Percentiles rank a stretch among this genome's conserved stretches.
Conservation (phyloP, 179 eudicot species). For the Spergularia azorica region DNA sequence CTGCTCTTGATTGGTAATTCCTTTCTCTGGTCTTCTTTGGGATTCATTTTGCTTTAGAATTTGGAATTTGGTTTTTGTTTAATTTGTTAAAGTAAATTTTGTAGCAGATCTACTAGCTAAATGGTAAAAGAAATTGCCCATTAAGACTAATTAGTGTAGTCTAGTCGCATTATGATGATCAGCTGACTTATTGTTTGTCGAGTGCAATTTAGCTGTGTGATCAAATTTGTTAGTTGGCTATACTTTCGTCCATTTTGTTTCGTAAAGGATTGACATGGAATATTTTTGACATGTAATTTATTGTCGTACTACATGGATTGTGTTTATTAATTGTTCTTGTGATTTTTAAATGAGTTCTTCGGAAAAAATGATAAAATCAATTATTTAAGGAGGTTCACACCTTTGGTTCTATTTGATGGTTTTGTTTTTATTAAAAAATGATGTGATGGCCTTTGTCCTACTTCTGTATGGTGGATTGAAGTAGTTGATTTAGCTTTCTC, state of each 20-base stretch:
- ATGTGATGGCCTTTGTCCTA: not conserved
- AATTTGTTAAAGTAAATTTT: not conserved
- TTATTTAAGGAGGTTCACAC: not conserved
- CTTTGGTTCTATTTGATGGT: not conserved
- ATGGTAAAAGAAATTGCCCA: not conserved
- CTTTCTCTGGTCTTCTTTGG: not conserved
- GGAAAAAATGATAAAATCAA: not conserved
- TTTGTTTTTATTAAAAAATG: not conserved
- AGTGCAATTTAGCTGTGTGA: constrained; percentile 4
- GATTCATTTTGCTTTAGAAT: too few relatives aligned
- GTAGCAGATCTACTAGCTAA: not conserved
- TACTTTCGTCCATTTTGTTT: not conserved
- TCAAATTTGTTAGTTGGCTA: constrained; percentile 7
- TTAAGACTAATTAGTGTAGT: not conserved
- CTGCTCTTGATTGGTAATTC: constrained; percentile 83
- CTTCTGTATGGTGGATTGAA: not conserved
- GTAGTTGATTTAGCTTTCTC: not conserved
- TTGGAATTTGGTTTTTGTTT: not conserved
- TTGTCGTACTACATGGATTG: not conserved
- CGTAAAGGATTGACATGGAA: not conserved
- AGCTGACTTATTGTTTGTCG: constrained; percentile 5
- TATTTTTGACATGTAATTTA: too few relatives aligned
- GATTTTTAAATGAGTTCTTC: not conserved
- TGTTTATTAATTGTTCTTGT: not conserved
- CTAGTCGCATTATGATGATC: not conserved